Base-by-base conservation (phyloP, 2,329 filamentous ascomycete genomes). In the Exophiala aquamarina region DNA sequence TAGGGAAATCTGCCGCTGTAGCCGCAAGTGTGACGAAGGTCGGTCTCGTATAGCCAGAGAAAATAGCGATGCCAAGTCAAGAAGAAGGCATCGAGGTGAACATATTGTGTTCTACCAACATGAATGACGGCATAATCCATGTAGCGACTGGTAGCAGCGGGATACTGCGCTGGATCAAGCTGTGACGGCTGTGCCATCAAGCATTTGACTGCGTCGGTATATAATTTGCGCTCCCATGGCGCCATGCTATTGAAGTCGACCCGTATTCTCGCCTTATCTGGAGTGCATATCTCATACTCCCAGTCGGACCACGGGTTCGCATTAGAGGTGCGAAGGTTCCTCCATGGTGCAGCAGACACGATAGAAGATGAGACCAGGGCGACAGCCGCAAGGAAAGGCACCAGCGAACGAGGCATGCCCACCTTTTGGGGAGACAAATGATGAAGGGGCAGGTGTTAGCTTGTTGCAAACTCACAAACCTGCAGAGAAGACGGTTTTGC, bases 11-110 rank as follows among this genome's bases (percentile, higher is more conserved):
- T 62, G 7, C 72, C 72, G 1, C 54, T 63, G 56, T 75, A 76
- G 15, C 68, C 67, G 44, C 73, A 76, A 44, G 72, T 67, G 2
- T 70, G 58, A 40, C 66, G 63, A 3, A 76, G 63, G 21, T 68
- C 69, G 46, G 66, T 60, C 52, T 75, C 73, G 48, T 69, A 74
- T 5, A 68, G 59, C 45, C 59, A 66, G 39, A 69, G 61, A 55
- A 69, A 72, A 48, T 70, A 70, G 20, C 72, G 66, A 48, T 75
- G 73, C 70, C 71, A 73, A 23, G 66, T 64, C 26, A 74, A 60
- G 59, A 74, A 71, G 56, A 61, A 61, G 19, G 62, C 63, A 45
- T 62, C 47, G 15, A 51, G 61, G 36, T 71, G 69, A 36, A 70
- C 66, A 28, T 54, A 59, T 14, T 61, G 51, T 3, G 66, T 68